These are phyloP conservation scores for Cladosporium phlei DNA, from an alignment of 2,329 filamentous ascomycete species.

Conservation along the genomic window DNA sequence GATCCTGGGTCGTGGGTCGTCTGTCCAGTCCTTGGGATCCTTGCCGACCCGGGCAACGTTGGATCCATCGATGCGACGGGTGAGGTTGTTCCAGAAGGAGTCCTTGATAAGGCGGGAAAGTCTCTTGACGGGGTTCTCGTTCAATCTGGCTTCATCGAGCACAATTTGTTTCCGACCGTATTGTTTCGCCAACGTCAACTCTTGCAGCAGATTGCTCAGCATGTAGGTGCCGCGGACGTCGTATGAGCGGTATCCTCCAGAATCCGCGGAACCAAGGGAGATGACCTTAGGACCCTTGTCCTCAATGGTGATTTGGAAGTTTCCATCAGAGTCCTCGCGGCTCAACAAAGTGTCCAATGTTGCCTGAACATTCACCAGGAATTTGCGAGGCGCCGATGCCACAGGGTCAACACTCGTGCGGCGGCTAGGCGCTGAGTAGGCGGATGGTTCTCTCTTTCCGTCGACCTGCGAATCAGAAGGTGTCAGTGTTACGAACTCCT, in stretches of 20 bases:
- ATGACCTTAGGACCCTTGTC: conserved; percentile 91
- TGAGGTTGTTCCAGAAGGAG: conserved; percentile 90
- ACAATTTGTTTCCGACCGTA: conserved; percentile 85
- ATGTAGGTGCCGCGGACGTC: conserved; percentile 95
- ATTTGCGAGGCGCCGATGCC: conserved; percentile 65
- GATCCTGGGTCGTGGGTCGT: conserved; percentile 81
- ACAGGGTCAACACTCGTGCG: conserved; percentile 60
- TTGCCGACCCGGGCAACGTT: conserved; percentile 79
- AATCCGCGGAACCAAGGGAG: conserved; percentile 76
- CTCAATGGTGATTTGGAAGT: conserved; percentile 97
- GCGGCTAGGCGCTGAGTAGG: conserved; percentile 56
- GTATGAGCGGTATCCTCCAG: conserved; percentile 79
- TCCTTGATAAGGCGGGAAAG: conserved; percentile 80
- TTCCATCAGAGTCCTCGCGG: conserved; percentile 88
- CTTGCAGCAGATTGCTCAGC: conserved; percentile 92
- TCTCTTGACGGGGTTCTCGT: conserved; percentile 90
- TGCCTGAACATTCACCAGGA: conserved; percentile 79
- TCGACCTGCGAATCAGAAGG: conserved; percentile 14
- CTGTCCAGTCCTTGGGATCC: conserved; percentile 95
- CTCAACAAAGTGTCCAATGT: conserved; percentile 74
- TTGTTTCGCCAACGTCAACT: conserved; percentile 86
- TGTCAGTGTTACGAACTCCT: conserved; percentile 10
- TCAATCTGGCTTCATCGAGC: conserved; percentile 83
- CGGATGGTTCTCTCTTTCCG: conserved; percentile 13
- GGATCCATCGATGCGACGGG: conserved; percentile 81